Evolutionary conservation across 768 basidiomycete genomes (phyloP).

Genomic region (Tricholoma flavovirens): DNA sequence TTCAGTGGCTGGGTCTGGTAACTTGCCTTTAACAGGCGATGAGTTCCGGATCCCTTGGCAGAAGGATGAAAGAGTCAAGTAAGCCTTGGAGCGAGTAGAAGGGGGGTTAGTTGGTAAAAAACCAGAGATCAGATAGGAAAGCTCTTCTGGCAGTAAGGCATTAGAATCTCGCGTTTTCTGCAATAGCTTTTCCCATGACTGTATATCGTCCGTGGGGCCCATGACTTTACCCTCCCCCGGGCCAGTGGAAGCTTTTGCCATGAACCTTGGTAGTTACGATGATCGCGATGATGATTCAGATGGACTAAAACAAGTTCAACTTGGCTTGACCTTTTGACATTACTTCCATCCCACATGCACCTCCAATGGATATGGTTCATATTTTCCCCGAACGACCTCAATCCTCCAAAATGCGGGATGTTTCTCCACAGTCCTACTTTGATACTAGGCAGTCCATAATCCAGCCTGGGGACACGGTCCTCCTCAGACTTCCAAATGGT

Average conservation of each 20-base stretch:
- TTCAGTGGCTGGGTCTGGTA: slow-evolving; percentile 42
- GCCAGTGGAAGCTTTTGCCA: background rate
- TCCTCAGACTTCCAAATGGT: slow-evolving; percentile 75
- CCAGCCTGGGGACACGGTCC: slow-evolving; percentile 66
- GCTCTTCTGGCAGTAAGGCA: slow-evolving; percentile 48
- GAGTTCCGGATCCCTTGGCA: slow-evolving; percentile 53
- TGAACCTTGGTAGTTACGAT: background rate
- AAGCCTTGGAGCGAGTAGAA: slow-evolving; percentile 58
- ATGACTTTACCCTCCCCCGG: background rate
- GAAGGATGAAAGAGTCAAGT: slow-evolving; percentile 60
- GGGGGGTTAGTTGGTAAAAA: slow-evolving; percentile 45
- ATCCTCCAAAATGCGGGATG: slow-evolving; percentile 6
- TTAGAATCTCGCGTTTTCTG: slow-evolving; percentile 25
- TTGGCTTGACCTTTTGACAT: background rate
- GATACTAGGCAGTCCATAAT: slow-evolving; percentile 35
- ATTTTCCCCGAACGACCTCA: background rate
- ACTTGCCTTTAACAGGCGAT: slow-evolving; percentile 29
- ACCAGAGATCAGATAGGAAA: slow-evolving; percentile 43
- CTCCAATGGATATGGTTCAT: background rate
- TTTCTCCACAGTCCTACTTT: slow-evolving; percentile 4
- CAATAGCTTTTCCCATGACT: slow-evolving; percentile 22
- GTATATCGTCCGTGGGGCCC: background rate
- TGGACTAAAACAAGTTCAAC: too few species aligned
- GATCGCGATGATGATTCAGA: background rate
- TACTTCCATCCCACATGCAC: background rate